These are phyloP conservation scores for Solanum pennellii DNA, from an alignment of 257 asterid species.

Conservation along the genomic window DNA sequence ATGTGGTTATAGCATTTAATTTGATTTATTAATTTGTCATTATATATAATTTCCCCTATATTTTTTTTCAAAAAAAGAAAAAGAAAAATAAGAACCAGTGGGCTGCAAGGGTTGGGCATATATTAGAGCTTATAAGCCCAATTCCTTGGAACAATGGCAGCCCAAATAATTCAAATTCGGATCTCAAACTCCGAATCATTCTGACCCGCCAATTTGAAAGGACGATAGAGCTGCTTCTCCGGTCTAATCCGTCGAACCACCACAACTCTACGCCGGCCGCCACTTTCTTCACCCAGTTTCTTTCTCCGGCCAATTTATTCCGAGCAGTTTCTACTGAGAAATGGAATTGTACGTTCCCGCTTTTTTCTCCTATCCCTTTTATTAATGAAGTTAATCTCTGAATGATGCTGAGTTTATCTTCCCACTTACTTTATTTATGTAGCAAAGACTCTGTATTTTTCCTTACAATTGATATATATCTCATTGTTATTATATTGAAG, in stretches of 20 bases:
- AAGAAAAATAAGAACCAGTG: neutral
- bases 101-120: neutral
- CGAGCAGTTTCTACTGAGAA: neutral
- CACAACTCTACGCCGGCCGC: neutral
- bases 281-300: neutral
- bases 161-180: neutral
- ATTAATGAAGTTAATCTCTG: neutral
- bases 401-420: neutral
- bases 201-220: neutral
- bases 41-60: too few species aligned
- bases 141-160: neutral
- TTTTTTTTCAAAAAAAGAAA: neutral
- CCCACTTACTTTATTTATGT: neutral
- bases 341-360: neutral
- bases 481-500: neutral
- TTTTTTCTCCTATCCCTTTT: neutral
- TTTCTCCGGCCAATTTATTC: neutral
- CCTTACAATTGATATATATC: neutral
- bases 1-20: too few species aligned
- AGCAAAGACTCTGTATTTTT: neutral
- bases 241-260: neutral
- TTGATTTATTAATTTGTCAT: too few species aligned
- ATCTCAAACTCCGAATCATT: neutral
- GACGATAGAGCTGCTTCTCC: neutral
- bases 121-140: neutral